These are phyloP conservation scores for Candida smagusa DNA, from an alignment of 1,139 yeast genomes.

Conservation along the genomic window DNA sequence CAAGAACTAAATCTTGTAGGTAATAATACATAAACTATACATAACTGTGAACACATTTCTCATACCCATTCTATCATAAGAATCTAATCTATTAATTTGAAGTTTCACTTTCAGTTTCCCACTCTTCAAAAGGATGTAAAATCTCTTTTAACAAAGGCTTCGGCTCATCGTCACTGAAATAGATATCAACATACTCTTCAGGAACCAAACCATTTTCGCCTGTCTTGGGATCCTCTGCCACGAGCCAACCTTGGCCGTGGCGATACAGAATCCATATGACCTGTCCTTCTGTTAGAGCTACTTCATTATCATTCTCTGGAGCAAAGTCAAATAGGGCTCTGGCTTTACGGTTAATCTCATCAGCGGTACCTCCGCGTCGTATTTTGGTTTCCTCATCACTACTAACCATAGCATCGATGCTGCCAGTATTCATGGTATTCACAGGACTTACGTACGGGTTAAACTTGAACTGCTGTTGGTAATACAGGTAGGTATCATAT, in stretches of 20 bases:
- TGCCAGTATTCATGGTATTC: conserved; percentile 4
- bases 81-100: too few relatives aligned
- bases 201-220: conserved; percentile 94
- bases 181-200: conserved; percentile 80
- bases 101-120: conserved; percentile 16
- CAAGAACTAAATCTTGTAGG: too few relatives aligned
- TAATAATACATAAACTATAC: too few relatives aligned
- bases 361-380: conserved; percentile 9
- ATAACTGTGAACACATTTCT: too few relatives aligned
- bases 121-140: conserved; percentile 26
- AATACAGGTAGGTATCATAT: conserved; percentile 5
- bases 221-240: conserved; percentile 76
- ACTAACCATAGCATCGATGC: conserved; percentile 3
- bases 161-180: conserved; percentile 32
- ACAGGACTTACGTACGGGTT: conserved; percentile 13
- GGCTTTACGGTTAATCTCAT: conserved; percentile 55
- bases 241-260: conserved; percentile 98
- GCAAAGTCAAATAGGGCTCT: conserved; percentile 84
- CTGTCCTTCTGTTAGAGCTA: conserved; percentile 77
- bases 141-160: conserved; percentile 47
- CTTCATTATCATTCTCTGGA: conserved; percentile 94
- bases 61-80: too few relatives aligned
- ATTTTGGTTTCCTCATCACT: conserved; percentile 1
- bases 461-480: conserved; percentile 5
- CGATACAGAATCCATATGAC: conserved; percentile 80